Evolutionary conservation across 1,284 basidiomycete genomes (phyloP).

Genomic region (Rhodotorula mucilaginosa): DNA sequence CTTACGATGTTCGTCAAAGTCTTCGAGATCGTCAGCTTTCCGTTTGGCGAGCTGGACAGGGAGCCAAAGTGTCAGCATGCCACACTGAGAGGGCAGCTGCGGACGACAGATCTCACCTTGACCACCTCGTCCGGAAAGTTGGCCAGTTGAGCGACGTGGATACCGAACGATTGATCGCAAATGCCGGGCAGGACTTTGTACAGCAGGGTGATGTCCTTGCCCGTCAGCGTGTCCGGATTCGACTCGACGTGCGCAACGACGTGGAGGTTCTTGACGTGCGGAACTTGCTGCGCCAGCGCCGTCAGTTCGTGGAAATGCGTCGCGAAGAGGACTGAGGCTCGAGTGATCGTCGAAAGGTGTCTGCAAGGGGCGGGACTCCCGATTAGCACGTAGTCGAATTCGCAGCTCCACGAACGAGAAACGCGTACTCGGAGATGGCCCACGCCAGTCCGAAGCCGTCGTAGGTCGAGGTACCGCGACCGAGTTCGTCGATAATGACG

Average conservation of each 20-base stretch:
- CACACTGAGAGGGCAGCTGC: neutral
- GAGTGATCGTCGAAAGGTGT: constrained; percentile 87
- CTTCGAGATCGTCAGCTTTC: constrained; percentile 95
- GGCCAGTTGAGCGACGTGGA: constrained; percentile 93
- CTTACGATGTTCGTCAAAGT: constrained; percentile 56
- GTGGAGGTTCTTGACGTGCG: constrained; percentile 89
- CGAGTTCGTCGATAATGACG: constrained; percentile 97
- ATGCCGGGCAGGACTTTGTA: constrained; percentile 85
- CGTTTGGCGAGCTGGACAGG: constrained; percentile 73
- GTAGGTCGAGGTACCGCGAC: constrained; percentile 96
- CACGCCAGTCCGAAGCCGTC: constrained; percentile 98
- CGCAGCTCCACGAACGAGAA: neutral
- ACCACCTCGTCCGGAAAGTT: constrained; percentile 94
- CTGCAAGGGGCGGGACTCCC: constrained; percentile 51
- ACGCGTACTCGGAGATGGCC: constrained; percentile 89
- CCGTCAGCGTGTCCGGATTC: constrained; percentile 59
- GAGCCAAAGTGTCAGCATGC: neutral
- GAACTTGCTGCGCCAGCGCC: constrained; percentile 76
- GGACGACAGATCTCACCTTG: constrained; percentile 59
- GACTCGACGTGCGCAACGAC: constrained; percentile 86
- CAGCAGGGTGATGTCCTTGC: constrained; percentile 78
- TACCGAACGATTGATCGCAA: constrained; percentile 94
- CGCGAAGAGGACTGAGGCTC: constrained; percentile 91
- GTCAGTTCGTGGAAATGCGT: constrained; percentile 98
- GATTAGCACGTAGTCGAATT: neutral